Conservation (phyloP, 257 asterid species). For the Ilex asprella region DNA sequence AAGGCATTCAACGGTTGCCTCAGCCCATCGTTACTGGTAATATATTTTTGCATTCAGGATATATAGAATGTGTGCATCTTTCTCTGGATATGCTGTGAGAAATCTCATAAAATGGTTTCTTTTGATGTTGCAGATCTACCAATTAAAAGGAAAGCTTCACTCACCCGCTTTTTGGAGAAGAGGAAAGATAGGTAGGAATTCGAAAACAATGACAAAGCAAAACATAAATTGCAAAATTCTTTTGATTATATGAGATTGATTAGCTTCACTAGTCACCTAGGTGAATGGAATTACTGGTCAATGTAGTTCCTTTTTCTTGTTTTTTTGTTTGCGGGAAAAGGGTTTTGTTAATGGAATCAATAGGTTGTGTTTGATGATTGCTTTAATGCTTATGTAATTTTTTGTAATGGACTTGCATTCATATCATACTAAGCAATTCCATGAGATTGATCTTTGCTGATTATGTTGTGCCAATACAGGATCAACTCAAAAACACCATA, state of each 20-base stretch:
- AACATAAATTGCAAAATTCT: background rate
- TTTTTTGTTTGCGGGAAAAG: no score
- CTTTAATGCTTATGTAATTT: no score
- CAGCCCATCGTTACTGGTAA: constrained; percentile 32
- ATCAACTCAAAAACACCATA: constrained; percentile 45
- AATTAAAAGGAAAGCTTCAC: constrained; percentile 52
- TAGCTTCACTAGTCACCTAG: no score
- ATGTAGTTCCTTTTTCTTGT: no score
- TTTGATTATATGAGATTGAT: no score
- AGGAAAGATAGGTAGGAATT: constrained; percentile 42
- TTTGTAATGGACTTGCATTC: no score
- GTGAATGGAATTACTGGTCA: background rate
- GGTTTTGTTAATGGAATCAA: no score
- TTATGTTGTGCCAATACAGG: constrained; percentile 17
- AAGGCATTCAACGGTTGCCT: constrained; percentile 8
- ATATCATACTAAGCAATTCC: no score
- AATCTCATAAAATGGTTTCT: background rate
- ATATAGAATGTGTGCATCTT: no score
- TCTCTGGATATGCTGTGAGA: no score
- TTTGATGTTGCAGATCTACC: constrained; percentile 42
- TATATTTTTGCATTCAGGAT: background rate
- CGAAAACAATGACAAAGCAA: background rate
- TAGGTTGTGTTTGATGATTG: no score
- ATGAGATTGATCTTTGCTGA: constrained; percentile 1
- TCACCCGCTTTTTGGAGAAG: constrained; percentile 60